Evolutionary conservation across 2,329 filamentous ascomycete species (phyloP), one percentile per base, ranked within the genome.

Genomic region (Lecanicillium sp.): DNA sequence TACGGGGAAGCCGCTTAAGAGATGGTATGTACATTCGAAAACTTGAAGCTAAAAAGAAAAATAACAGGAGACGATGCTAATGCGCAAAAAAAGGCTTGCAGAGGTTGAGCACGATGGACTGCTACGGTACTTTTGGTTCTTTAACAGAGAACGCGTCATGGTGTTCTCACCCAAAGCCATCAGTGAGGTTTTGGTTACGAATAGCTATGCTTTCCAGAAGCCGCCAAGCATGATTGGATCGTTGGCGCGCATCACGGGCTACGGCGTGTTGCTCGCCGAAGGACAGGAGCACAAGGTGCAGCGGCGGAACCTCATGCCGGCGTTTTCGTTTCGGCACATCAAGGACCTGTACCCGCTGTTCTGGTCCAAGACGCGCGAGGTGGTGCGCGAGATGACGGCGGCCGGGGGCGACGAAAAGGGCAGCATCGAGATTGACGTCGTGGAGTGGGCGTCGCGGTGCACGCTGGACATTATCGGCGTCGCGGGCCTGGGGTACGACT

Each of bases 251-350:
- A 66, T 88, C 18, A 66, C 90, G 11, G 83, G 87, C 9, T 62
- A 81, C 11, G 84, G 85, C 9, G 65, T 90, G 12, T 62, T 96
- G 28, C 66, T 96, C 10, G 84, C 87, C 2, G 89, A 96, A 60
- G 89, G 89, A n/a, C 85, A 94, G 11, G 85, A 89, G 52, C 90
- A 96, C 59, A 92, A 84, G 64, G 66, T 76, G 50, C 84, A 88
- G 63, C 74, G 89, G 33, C 88, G 84, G 56, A 79, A 82, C 42
- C 73, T 94, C 14, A 77, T 82, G 64, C 87, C 87, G 0, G 85
- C 87, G 2, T 95, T 95, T 58, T 72, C 79, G n/a, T 94, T 87
- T 54, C 76, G 87, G 17, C 85, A 94, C 51, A 69, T 94, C 56
- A 94, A 92, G 55, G 75, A 90, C 43, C 65, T 95, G 12, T 92